Evolutionary conservation across 768 basidiomycete genomes (phyloP).

Genomic region (Rhodotorula kratochvilovae): DNA sequence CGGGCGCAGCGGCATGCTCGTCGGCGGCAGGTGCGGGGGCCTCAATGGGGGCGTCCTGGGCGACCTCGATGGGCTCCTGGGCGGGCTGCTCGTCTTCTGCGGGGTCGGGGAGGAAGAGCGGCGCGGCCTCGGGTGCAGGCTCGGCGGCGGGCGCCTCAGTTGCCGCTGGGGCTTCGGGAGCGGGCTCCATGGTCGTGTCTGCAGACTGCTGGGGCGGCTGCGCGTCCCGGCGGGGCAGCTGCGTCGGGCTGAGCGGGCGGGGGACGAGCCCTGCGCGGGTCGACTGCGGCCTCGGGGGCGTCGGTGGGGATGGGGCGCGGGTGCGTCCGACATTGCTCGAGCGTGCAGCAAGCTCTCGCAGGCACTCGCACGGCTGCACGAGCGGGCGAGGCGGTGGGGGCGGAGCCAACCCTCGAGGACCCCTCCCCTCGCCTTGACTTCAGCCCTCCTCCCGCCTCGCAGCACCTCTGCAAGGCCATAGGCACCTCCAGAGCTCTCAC

Average conservation of each 20-base stretch:
- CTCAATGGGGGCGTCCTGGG: not conserved
- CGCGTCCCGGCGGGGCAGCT: not conserved
- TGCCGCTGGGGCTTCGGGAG: not conserved
- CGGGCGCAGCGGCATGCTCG: not conserved
- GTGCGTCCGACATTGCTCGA: not conserved
- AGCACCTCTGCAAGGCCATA: too few species aligned
- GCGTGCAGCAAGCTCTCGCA: too few species aligned
- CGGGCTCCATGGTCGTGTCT: not conserved
- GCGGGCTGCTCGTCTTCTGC: not conserved
- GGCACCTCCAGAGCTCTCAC: too few species aligned
- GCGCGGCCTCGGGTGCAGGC: not conserved
- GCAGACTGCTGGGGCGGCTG: not conserved
- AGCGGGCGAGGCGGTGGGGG: not conserved
- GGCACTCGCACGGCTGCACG: not conserved
- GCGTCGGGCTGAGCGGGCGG: not conserved
- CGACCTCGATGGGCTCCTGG: not conserved
- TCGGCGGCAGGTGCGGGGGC: too few species aligned
- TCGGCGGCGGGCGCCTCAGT: not conserved
- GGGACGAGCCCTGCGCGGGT: slow-evolving; percentile 5
- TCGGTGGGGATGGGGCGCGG: not conserved
- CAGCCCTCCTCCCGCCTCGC: too few species aligned
- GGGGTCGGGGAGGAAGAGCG: not conserved
- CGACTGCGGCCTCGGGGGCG: not conserved
- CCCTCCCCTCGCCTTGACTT: too few species aligned
- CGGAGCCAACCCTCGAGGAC: too few species aligned